These are phyloP conservation scores for Rhizopogon sp. DNA, from an alignment of 768 basidiomycete species.

Conservation along the genomic window DNA sequence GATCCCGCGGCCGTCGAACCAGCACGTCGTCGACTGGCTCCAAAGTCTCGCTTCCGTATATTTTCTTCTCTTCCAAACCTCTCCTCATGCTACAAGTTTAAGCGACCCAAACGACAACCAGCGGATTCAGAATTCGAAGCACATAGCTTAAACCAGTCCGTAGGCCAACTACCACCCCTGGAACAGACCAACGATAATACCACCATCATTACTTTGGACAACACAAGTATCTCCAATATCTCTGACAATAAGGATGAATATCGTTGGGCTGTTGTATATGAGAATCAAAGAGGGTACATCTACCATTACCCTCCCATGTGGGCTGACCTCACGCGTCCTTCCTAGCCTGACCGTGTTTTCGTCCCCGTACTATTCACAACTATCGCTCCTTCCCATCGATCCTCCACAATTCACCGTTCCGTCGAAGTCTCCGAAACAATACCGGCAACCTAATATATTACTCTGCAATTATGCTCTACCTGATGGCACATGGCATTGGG, in stretches of 20 bases:
- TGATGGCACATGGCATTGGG: constrained; percentile 79
- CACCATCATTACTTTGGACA: constrained; percentile 29
- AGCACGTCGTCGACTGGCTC: constrained; percentile 42
- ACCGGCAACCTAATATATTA: constrained; percentile 49
- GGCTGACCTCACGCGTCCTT: constrained; percentile 3
- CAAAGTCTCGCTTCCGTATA: constrained; percentile 28
- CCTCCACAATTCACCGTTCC: constrained; percentile 72
- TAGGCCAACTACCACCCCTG: neutral
- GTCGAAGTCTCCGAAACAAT: constrained; percentile 29
- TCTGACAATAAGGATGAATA: constrained; percentile 47
- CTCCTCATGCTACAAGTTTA: constrained; percentile 8
- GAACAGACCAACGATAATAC: constrained; percentile 5
- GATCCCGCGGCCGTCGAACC: constrained; percentile 38
- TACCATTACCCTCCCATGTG: neutral
- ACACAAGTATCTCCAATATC: constrained; percentile 13
- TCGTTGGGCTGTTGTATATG: constrained; percentile 75
- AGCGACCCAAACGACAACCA: constrained; percentile 3
- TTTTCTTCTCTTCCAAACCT: constrained; percentile 30
- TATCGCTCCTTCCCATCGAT: constrained; percentile 66
- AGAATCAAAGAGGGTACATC: constrained; percentile 77
- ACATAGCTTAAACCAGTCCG: neutral
- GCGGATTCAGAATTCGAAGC: neutral
- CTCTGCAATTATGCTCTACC: constrained; percentile 67
- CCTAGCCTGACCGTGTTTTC: constrained; percentile 65
- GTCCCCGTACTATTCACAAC: constrained; percentile 63